Evolutionary conservation across 805 yeast species (phyloP), one percentile per base, ranked within the genome.

Genomic region (Suhomyces sp.): DNA sequence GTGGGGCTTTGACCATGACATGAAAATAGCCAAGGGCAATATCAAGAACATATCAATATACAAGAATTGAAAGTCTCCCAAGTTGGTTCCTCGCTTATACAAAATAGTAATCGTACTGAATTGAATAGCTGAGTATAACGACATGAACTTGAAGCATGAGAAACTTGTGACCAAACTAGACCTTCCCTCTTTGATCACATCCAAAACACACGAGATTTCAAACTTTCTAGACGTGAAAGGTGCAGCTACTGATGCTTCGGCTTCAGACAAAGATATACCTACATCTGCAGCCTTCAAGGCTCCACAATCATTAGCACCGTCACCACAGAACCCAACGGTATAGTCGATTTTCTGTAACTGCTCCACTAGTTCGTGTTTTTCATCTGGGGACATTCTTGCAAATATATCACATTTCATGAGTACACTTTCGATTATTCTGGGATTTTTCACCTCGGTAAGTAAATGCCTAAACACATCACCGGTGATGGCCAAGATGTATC

Each of bases 311-410:
- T 94, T 94, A 5, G 99, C 99, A 58, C 99, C 99, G 72, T 94
- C 99, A 36, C 99, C 99, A 72, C 98, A 94, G 69, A 94, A 94
- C 2, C 97, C 97, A 47, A 90, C 96, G 0, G 96, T 90, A 66
- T 93, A 93, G 63, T 92, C 97, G 19, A 94, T 65, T 22, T 76
- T 79, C 67, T 91, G 97, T 12, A 94, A 72, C 65, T 87, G 90
- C 62, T 88, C 92, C 35, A 94, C 97, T 47, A 94, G 76, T 70
- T 94, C 99, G 68, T 94, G 97, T 65, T 94, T 94, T 68, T 94
- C 99, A 69, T 96, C 99, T 0, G 99, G 99, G 0, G 98, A 92
- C 99, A 94, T 94, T 58, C 99, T 79, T 0, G 99, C 98, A 73
- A 86, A 94, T 4, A 94, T 82, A 45, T 85, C 81, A 53, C 91